A percentile compares a stretch with the other conserved stretches of the same genome.
Evolutionary conservation across 2,329 filamentous ascomycete genomes (phyloP).

Genomic region (Claviceps digitariae): DNA sequence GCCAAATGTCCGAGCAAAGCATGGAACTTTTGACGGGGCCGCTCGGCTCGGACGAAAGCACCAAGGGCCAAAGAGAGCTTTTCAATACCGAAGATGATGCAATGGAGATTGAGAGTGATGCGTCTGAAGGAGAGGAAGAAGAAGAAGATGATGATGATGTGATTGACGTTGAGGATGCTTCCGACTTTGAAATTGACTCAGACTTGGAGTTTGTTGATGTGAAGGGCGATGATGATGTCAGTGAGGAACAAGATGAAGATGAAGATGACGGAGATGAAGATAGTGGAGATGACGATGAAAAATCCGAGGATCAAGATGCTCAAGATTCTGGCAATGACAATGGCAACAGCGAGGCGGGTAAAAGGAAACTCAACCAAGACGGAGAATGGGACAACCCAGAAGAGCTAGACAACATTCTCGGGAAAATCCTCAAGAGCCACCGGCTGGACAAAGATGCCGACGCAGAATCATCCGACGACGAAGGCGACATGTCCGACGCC

Average conservation of each 20-base stretch:
- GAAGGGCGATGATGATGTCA: constrained; percentile 28
- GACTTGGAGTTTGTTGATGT: constrained; percentile 38
- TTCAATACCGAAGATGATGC: constrained; percentile 59
- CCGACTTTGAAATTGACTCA: constrained; percentile 19
- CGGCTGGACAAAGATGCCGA: constrained; percentile 44
- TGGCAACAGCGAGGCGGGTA: constrained; percentile 26
- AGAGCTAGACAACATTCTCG: constrained; percentile 59
- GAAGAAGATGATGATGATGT: constrained; percentile 13
- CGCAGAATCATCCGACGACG: constrained; percentile 44
- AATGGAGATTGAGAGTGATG: constrained; percentile 33
- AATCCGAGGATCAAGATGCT: constrained; percentile 8
- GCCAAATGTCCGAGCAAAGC: constrained; percentile 58
- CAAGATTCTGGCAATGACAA: constrained; percentile 25
- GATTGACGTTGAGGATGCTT: constrained; percentile 5
- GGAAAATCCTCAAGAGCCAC: constrained; percentile 63
- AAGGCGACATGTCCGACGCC: constrained; percentile 84
- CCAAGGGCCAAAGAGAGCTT: constrained; percentile 71
- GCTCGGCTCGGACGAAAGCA: constrained; percentile 64
- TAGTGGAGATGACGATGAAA: constrained; percentile 14
- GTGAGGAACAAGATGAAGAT: not conserved
- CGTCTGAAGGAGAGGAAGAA: constrained; percentile 28
- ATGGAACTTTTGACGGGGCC: constrained; percentile 55
- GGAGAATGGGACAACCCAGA: constrained; percentile 29
- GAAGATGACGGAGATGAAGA: constrained; percentile 17
- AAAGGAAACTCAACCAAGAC: constrained; percentile 26